Evolutionary conservation across 768 basidiomycete genomes (phyloP).

Genomic region (Phanerodontia chrysosporium): DNA sequence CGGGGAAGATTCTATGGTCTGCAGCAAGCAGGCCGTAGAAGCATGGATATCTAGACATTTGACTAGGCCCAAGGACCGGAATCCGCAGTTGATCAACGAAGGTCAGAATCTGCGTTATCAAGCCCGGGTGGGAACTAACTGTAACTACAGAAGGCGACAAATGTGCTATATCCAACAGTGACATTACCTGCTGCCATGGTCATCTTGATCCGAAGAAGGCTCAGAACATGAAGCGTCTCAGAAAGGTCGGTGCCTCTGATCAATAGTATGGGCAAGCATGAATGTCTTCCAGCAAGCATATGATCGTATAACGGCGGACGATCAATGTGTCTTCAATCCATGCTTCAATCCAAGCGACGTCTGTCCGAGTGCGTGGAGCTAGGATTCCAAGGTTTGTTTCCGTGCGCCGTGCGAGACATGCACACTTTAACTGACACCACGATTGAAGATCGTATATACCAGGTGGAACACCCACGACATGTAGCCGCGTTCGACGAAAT

Average conservation of each 20-base stretch:
- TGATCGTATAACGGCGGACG: constrained; percentile 32
- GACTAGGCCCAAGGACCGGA: constrained; percentile 25
- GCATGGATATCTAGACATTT: constrained; percentile 51
- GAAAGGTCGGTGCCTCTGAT: constrained; percentile 36
- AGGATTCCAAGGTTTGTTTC: background rate
- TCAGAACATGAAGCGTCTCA: constrained; percentile 64
- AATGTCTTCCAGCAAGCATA: constrained; percentile 37
- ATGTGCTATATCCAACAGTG: constrained; percentile 27
- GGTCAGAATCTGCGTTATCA: background rate
- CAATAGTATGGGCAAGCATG: too few species aligned
- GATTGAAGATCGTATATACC: constrained; percentile 60
- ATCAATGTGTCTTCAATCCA: constrained; percentile 47
- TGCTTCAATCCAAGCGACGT: constrained; percentile 45
- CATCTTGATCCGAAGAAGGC: constrained; percentile 57
- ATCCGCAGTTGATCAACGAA: background rate
- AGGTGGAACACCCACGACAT: constrained; percentile 59
- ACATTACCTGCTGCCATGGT: constrained; percentile 62
- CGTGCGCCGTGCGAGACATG: background rate
- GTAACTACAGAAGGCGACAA: background rate
- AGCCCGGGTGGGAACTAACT: background rate
- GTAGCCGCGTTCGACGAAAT: constrained; percentile 57
- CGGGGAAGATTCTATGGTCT: constrained; percentile 52
- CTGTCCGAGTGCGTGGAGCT: constrained; percentile 55
- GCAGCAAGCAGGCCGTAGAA: constrained; percentile 57
- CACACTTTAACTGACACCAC: background rate